A percentile compares a stretch with the other conserved stretches of the same genome.
These are phyloP conservation scores for Solanum peruvianum DNA, from an alignment of 257 asterid genomes.

Conservation along the genomic window DNA sequence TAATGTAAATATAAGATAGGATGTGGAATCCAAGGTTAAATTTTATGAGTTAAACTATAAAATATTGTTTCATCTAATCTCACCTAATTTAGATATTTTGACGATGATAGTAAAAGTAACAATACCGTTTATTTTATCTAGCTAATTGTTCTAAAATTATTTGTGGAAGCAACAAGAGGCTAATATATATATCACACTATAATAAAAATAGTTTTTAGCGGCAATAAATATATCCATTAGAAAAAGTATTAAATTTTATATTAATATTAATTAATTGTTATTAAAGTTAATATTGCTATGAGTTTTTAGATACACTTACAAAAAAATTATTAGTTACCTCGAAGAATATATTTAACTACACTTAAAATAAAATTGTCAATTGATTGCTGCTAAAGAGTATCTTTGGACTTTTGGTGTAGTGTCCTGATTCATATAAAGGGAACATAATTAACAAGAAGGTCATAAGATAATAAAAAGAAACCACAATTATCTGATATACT, in stretches of 20 bases:
- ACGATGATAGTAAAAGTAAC: not conserved
- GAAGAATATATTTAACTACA: not conserved
- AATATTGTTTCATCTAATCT: not conserved
- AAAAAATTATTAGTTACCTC: rapidly evolving
- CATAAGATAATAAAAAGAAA: not conserved
- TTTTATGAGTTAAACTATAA: not conserved
- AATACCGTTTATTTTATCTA: not conserved
- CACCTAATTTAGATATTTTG: too few species aligned
- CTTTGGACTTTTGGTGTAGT: not conserved
- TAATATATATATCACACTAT: too few species aligned
- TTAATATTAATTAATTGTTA: too few species aligned
- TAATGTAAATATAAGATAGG: too few species aligned
- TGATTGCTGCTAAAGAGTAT: too few species aligned
- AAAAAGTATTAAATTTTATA: too few species aligned
- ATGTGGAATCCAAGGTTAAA: not conserved
- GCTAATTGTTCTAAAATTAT: not conserved
- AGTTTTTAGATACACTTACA: too few species aligned
- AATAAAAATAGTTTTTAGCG: too few species aligned
- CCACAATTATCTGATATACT: not conserved
- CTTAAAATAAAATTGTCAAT: too few species aligned
- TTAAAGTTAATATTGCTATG: rapidly evolving
- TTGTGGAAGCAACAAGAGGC: not conserved
- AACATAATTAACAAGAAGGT: not conserved
- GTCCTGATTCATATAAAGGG: not conserved
- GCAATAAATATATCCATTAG: rapidly evolving